phyloP scores from a whole-genome alignment of 2,329 filamentous ascomycete species.

The Botrytis byssoidea region DNA sequence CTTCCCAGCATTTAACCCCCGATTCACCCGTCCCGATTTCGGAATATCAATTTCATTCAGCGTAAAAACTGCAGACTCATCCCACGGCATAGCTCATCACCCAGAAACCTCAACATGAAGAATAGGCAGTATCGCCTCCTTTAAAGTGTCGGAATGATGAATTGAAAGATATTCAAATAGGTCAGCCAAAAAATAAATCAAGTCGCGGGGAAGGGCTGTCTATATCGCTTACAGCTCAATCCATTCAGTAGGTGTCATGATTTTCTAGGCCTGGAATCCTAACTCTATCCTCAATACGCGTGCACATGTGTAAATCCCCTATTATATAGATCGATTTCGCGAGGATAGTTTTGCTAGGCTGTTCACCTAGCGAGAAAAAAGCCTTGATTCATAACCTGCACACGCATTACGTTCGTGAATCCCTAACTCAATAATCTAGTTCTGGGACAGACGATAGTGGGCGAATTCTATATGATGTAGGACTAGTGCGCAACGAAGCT shows the following conservation, averaged over 20 bases:
- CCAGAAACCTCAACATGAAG: slow-evolving; percentile 59
- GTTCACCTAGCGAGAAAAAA: slow-evolving; percentile 64
- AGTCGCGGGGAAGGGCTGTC: slow-evolving; percentile 55
- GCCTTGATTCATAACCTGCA: slow-evolving; percentile 60
- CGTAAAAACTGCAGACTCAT: slow-evolving; percentile 44
- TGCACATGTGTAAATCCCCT: slow-evolving; percentile 53
- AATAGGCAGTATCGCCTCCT: slow-evolving; percentile 53
- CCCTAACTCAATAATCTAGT: slow-evolving; percentile 57
- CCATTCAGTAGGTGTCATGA: slow-evolving; percentile 57
- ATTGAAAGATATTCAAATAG: slow-evolving; percentile 59
- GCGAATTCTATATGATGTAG: slow-evolving; percentile 52
- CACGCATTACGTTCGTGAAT: slow-evolving; percentile 59
- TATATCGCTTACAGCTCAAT: slow-evolving; percentile 57
- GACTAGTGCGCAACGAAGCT: slow-evolving; percentile 56
- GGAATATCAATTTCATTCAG: slow-evolving; percentile 48
- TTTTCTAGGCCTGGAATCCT: slow-evolving; percentile 64
- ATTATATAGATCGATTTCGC: slow-evolving; percentile 48
- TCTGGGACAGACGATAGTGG: slow-evolving; percentile 59
- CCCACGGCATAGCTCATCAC: slow-evolving; percentile 46
- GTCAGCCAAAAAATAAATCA: slow-evolving; percentile 46
- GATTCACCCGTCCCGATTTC: slow-evolving; percentile 46
- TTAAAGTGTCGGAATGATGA: slow-evolving; percentile 55
- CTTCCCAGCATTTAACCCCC: slow-evolving; percentile 45
- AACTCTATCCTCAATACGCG: slow-evolving; percentile 59
- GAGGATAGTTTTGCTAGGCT: slow-evolving; percentile 58